Base-by-base conservation (phyloP, 352 stramenopile species). In the Pythium scleroteichum region DNA sequence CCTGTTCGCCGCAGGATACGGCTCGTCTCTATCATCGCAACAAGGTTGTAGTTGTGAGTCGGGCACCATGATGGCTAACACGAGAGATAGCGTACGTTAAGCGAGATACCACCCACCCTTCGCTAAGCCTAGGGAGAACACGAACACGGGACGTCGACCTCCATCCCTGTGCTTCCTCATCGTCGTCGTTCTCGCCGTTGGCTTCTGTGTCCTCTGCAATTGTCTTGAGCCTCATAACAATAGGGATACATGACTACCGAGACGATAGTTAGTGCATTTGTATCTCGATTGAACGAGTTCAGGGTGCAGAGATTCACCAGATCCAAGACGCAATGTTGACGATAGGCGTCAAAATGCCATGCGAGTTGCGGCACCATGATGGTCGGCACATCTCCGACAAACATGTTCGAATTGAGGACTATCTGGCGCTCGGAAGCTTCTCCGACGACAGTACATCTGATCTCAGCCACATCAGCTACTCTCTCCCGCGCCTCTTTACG, bases 171-270 rank as follows among this genome's bases (percentile, higher is more conserved):
- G 1, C 1, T 14, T 17, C 32, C 0, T 48, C 50, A 24, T 51
- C 22, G 8, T 62, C 38, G 17, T 59, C 57, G 9, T 60, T 16
- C 1, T 33, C 27, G 12, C 51, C 32, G 29, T 10, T 35, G 3
- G 47, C 6, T 20, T 68, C 53, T 1, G 48, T 3, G 12, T 64
- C 35, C 16, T 70, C 60, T 16, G 63, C 63, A n/a, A 77, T 65
- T 13, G 69, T 73, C 24, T 48, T 62, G 24, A 80, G 53, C 23
- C 61, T 71, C 66, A 78, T 77, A 6, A 73, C 50, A 9, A 64
- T 58, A 27, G 72, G 69, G 13, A 64, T 67, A 39, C 69, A 81
- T 19, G 68, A 61, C 69, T 76, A 49, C 57, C 33, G 6, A 49
- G 19, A n/a, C n/a, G n/a, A 49, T 49, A 49, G 26, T 17, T 27